Evolutionary conservation across 2,329 filamentous ascomycete species (phyloP).

Genomic region (Arthrobotrys pseudoclavata): DNA sequence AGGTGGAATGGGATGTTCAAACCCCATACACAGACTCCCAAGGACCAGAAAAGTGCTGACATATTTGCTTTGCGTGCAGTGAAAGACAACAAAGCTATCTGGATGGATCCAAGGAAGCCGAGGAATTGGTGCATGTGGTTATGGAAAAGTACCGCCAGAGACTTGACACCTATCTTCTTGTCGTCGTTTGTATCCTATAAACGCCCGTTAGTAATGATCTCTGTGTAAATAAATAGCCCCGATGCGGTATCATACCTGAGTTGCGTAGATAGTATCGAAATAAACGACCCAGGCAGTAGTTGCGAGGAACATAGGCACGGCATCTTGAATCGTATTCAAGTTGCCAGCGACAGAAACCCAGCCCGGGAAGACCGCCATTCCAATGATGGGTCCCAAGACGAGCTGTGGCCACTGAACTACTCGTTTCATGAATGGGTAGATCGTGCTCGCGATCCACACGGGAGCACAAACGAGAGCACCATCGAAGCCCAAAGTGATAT

Average conservation of each 20-base stretch:
- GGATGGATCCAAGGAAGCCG: conserved; percentile 29
- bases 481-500: conserved; percentile 15
- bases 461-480: conserved; percentile 34
- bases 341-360: conserved; percentile 31
- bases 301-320: conserved; percentile 40
- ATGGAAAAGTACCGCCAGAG: conserved; percentile 34
- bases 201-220: not conserved
- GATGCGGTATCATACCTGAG: conserved; percentile 29
- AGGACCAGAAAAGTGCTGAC: conserved; percentile 39
- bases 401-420: conserved; percentile 37
- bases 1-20: conserved; percentile 46
- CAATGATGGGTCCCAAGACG: conserved; percentile 26
- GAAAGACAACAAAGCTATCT: conserved; percentile 29
- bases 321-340: conserved; percentile 24
- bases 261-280: conserved; percentile 49
- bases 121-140: conserved; percentile 45
- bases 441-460: conserved; percentile 23
- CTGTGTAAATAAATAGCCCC: not conserved
- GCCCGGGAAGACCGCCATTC: conserved; percentile 38
- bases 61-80: conserved; percentile 38
- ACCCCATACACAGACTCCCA: conserved; percentile 39
- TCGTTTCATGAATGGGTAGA: conserved; percentile 41
- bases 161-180: conserved; percentile 49
- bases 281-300: conserved; percentile 39
- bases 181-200: conserved; percentile 42